Conservation (phyloP, 148 eudicot genomes). For the Chenopodium album region DNA sequence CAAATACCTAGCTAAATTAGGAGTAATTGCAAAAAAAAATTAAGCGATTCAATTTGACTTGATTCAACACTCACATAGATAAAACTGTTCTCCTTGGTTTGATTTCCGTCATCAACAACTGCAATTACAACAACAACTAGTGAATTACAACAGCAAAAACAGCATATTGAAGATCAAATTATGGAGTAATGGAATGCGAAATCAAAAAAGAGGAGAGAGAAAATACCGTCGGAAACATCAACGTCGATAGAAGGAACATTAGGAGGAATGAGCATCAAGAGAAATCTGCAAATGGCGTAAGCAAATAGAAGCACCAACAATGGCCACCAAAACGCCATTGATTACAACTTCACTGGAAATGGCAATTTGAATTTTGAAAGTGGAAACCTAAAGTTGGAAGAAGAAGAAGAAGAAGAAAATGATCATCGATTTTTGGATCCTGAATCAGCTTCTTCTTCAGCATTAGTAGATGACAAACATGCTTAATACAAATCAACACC, state of each 20-base stretch:
- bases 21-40: not conserved
- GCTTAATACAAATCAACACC: no score
- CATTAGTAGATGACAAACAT: no score
- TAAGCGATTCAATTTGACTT: not conserved
- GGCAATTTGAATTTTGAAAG: not conserved
- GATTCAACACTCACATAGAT: constrained; percentile 69
- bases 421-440: not conserved
- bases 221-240: constrained; percentile 81
- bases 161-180: not conserved
- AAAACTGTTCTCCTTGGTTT: constrained; percentile 82
- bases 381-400: not conserved
- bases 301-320: constrained; percentile 70
- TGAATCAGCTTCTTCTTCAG: not conserved
- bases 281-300: constrained; percentile 66
- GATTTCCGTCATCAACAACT: constrained; percentile 90
- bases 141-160: not conserved
- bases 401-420: no score
- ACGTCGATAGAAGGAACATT: constrained; percentile 96
- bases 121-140: constrained; percentile 24
- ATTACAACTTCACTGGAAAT: not conserved
- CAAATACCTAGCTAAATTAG: not conserved
- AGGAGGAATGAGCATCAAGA: constrained; percentile 83
- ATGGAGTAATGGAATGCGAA: not conserved
- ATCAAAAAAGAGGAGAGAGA: constrained; percentile 1
- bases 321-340: constrained; percentile 90